These are phyloP conservation scores for Rhizoclosmatium globosum DNA, from an alignment of 192 early-diverging fungal genomes.

Conservation along the genomic window DNA sequence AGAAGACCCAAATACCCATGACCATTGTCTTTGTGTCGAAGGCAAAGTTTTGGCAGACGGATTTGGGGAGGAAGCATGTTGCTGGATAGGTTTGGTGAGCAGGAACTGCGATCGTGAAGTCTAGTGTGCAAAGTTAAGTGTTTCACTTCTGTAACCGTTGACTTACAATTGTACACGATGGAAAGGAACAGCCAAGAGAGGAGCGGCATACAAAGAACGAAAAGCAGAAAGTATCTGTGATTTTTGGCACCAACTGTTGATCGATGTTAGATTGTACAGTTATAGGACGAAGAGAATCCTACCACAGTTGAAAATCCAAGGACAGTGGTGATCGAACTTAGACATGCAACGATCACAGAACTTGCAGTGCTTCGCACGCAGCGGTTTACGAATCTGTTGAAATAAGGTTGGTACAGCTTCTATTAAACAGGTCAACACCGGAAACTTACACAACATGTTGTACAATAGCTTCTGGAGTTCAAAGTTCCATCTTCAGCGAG, in stretches of 20 bases:
- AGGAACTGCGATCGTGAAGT: conserved; percentile 22
- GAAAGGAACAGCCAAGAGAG: conserved; percentile 67
- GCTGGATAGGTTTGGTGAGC: conserved; percentile 28
- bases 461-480: conserved; percentile 84
- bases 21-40: conserved; percentile 77
- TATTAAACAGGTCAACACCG: background rate
- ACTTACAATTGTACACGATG: conserved; percentile 74
- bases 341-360: conserved; percentile 93
- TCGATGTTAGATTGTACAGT: conserved; percentile 22
- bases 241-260: conserved; percentile 78
- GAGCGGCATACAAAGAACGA: conserved; percentile 70
- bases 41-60: conserved; percentile 77
- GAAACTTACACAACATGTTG: conserved; percentile 75
- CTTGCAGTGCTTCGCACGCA: conserved; percentile 95
- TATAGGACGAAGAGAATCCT: conserved; percentile 38
- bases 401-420: background rate
- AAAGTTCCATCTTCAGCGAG: conserved; percentile 75
- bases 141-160: conserved; percentile 11
- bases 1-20: conserved; percentile 73
- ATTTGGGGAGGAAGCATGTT: conserved; percentile 41
- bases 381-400: conserved; percentile 75
- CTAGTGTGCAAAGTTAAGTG: conserved; percentile 5
- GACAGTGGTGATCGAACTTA: conserved; percentile 90
- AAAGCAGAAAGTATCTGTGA: conserved; percentile 88
- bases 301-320: conserved; percentile 96